phyloP scores from a whole-genome alignment of 2,329 filamentous ascomycete genomes.

The Pseudocercospora eumusae region DNA sequence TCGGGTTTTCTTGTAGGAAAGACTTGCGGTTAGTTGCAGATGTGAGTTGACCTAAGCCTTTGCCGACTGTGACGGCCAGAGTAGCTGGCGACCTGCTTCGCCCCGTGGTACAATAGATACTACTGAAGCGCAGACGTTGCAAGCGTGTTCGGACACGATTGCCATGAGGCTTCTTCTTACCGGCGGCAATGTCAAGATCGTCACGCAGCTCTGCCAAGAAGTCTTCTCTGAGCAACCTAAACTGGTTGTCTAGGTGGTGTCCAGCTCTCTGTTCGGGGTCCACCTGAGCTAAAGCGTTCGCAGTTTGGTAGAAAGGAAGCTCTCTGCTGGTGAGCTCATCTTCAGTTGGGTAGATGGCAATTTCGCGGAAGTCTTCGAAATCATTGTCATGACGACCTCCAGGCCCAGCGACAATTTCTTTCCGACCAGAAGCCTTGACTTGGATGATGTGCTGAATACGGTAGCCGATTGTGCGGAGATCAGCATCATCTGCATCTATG shows the following conservation, averaged over 20 bases:
- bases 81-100: neutral
- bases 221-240: constrained; percentile 69
- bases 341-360: too few species aligned
- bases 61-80: neutral
- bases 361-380: too few species aligned
- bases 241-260: constrained; percentile 68
- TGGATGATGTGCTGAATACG: neutral
- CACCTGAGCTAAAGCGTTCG: neutral
- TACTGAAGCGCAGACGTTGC: neutral
- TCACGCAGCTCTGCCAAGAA: constrained; percentile 67
- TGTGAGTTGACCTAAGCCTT: neutral
- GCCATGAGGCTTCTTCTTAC: neutral
- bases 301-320: neutral
- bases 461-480: neutral
- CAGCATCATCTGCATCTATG: neutral
- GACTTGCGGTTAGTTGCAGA: neutral
- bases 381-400: too few species aligned
- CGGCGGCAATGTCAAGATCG: constrained; percentile 51
- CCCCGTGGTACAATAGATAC: neutral
- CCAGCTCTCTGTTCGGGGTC: constrained; percentile 20
- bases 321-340: neutral
- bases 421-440: neutral
- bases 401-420: neutral
- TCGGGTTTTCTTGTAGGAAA: neutral
- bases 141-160: neutral